Evolutionary conservation across 768 basidiomycete species (phyloP).

Genomic region (Leccinum fibrillosum): DNA sequence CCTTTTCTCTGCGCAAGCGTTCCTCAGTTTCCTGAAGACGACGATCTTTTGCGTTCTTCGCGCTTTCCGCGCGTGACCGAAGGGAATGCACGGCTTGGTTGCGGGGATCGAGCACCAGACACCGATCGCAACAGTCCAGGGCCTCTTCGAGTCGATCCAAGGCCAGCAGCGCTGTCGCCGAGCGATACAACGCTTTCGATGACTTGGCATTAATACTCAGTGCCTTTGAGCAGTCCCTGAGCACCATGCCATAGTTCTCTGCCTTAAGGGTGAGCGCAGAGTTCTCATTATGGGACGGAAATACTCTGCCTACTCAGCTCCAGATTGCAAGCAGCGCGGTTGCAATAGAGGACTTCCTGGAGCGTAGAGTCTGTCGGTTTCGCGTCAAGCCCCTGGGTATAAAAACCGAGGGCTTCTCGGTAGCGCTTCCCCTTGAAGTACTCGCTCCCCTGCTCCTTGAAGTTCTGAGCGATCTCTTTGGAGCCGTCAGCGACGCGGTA

Average conservation of each 20-base stretch:
- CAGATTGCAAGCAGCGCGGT: constrained; percentile 92
- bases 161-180: constrained; percentile 69
- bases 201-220: constrained; percentile 59
- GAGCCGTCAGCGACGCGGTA: not conserved
- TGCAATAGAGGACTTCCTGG: constrained; percentile 71
- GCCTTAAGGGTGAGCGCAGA: constrained; percentile 1
- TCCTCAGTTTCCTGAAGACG: constrained; percentile 50
- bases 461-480: constrained; percentile 84
- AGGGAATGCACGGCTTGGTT: constrained; percentile 53
- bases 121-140: constrained; percentile 74
- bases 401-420: constrained; percentile 86
- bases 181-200: constrained; percentile 86
- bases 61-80: constrained; percentile 44
- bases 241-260: constrained; percentile 88
- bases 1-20: constrained; percentile 45
- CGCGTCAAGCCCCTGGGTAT: constrained; percentile 85
- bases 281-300: not conserved
- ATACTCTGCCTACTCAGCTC: constrained; percentile 61
- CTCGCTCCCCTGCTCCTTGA: constrained; percentile 95
- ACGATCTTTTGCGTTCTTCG: constrained; percentile 48
- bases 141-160: constrained; percentile 79
- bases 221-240: constrained; percentile 80
- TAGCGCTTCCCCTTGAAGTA: constrained; percentile 86
- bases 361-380: constrained; percentile 62
- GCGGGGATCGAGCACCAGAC: constrained; percentile 54